These are phyloP conservation scores for Plasmodium gallinaceum DNA, from an alignment of 169 alveolate species.

Conservation along the genomic window DNA sequence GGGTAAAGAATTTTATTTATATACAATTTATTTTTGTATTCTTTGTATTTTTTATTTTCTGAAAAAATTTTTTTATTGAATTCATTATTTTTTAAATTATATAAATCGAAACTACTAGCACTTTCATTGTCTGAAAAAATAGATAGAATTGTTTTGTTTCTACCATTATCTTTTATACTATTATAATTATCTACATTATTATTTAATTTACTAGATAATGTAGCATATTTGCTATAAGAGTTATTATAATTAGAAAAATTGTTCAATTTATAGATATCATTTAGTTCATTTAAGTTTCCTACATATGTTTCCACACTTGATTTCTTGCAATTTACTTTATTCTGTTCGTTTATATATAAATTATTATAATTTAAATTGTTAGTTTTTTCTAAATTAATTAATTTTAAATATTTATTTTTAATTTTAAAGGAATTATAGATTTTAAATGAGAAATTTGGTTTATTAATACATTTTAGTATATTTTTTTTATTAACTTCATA, in stretches of 20 bases:
- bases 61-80: conserved; percentile 1
- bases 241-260: no score
- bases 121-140: not conserved
- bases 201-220: no score
- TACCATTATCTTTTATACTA: no score
- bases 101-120: conserved; percentile 17
- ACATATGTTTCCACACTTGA: no score
- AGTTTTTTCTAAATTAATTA: not conserved
- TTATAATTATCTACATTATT: no score
- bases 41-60: not conserved
- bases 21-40: conserved; percentile 9
- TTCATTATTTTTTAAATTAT: not conserved
- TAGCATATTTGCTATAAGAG: no score
- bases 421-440: not conserved
- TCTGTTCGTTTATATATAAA: not conserved
- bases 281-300: no score
- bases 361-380: not conserved
- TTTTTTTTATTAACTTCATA: not conserved
- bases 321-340: no score
- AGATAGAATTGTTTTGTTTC: not conserved
- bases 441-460: conserved; percentile 14
- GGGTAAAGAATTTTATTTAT: conserved; percentile 52
- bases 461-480: conserved; percentile 5
- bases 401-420: not conserved
- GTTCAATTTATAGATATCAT: no score